Evolutionary conservation across 1,284 basidiomycete genomes (phyloP).

Genomic region (Phylloboletellus chloephorus): DNA sequence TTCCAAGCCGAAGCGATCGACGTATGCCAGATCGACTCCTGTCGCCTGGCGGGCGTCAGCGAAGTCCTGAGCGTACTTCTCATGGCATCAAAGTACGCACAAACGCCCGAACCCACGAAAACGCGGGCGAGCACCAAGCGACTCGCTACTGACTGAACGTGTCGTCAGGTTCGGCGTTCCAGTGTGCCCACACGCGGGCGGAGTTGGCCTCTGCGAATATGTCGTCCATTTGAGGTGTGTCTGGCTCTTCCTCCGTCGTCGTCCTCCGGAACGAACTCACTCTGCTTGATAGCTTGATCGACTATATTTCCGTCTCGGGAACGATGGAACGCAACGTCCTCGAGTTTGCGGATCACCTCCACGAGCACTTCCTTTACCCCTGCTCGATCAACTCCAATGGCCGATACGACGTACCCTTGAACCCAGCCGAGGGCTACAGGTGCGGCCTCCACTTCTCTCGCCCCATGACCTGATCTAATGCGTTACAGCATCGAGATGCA

Average conservation of each 20-base stretch:
- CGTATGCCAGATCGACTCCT: slow-evolving; percentile 95
- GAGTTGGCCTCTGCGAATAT: slow-evolving; percentile 93
- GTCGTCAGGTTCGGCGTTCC: slow-evolving; percentile 67
- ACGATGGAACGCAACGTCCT: slow-evolving; percentile 92
- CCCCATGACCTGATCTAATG: background rate
- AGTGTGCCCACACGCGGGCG: slow-evolving; percentile 93
- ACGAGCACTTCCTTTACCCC: slow-evolving; percentile 88
- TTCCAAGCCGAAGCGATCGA: slow-evolving; percentile 85
- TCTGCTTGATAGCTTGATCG: slow-evolving; percentile 59
- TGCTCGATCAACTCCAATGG: slow-evolving; percentile 85
- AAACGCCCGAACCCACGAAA: too few relatives aligned
- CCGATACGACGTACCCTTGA: slow-evolving; percentile 76
- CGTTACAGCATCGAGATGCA: slow-evolving; percentile 70
- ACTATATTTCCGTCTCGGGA: slow-evolving; percentile 89
- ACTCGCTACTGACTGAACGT: slow-evolving; percentile 1
- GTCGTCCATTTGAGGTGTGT: slow-evolving; percentile 73
- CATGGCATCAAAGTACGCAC: slow-evolving; percentile 81
- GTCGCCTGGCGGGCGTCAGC: slow-evolving; percentile 87
- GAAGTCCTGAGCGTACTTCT: slow-evolving; percentile 91
- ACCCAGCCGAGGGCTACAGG: slow-evolving; percentile 71
- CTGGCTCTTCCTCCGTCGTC: slow-evolving; percentile 12
- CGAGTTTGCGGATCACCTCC: slow-evolving; percentile 84
- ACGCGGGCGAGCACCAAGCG: too few relatives aligned
- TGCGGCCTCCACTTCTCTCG: slow-evolving; percentile 25
- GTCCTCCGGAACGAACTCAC: slow-evolving; percentile 2